A percentile compares a stretch with the other conserved stretches of the same genome.
phyloP scores from a whole-genome alignment of 805 yeast species.

The Middelhovenomyces tepae region DNA sequence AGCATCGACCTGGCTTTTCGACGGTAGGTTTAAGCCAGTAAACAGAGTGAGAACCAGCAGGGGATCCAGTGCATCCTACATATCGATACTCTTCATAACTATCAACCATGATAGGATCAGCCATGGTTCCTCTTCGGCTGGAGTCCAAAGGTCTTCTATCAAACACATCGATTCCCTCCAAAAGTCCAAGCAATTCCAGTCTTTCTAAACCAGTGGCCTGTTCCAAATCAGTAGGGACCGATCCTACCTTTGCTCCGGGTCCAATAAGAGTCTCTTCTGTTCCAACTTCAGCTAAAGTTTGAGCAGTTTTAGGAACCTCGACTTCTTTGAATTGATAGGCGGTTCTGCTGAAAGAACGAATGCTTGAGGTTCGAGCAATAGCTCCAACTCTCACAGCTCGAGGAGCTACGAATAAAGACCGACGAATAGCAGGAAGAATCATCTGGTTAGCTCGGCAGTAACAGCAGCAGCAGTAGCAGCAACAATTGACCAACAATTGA shows the following conservation, averaged over 20 bases:
- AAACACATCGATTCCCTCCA: constrained; percentile 86
- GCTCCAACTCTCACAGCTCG: constrained; percentile 1
- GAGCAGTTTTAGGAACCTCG: constrained; percentile 52
- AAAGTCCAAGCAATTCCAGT: constrained; percentile 85
- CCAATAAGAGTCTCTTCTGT: constrained; percentile 76
- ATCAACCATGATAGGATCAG: constrained; percentile 82
- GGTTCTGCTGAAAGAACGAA: background rate
- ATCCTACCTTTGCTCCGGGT: constrained; percentile 76
- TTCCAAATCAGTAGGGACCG: constrained; percentile 87
- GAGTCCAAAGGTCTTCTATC: constrained; percentile 83
- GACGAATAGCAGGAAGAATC: constrained; percentile 5
- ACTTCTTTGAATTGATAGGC: constrained; percentile 16
- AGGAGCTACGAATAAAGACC: constrained; percentile 3
- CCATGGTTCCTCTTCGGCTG: constrained; percentile 83
- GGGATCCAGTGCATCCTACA: constrained; percentile 95
- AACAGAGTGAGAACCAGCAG: constrained; percentile 83
- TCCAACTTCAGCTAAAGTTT: constrained; percentile 63
- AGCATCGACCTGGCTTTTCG: constrained; percentile 83
- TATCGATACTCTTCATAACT: constrained; percentile 88
- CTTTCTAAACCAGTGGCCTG: constrained; percentile 99
- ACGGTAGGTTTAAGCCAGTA: constrained; percentile 88
- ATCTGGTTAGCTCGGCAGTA: background rate
- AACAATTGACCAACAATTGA: no score
- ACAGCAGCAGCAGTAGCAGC: no score
- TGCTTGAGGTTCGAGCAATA: constrained; percentile 2